Conservation (phyloP, 306 rosid species). For the Mimosa bimucronata region DNA sequence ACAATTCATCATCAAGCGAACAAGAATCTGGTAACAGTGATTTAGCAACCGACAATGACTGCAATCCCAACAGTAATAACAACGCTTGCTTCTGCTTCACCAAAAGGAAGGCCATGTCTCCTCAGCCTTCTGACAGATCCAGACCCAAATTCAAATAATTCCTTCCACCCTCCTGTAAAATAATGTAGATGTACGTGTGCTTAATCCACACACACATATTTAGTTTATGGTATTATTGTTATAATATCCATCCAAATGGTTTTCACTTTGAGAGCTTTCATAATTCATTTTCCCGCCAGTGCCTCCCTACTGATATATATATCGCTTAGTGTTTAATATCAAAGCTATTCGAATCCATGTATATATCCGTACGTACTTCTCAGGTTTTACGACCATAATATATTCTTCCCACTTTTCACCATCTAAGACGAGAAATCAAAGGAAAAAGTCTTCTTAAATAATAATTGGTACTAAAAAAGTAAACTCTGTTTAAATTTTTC, state of each 20-base stretch:
- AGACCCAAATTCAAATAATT: constrained; percentile 61
- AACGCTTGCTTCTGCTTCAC: constrained; percentile 32
- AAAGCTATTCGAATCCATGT: no score
- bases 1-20: constrained; percentile 24
- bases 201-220: neutral
- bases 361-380: no score
- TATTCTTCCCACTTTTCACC: no score
- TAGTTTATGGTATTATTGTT: constrained; percentile 18
- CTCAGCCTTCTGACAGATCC: constrained; percentile 66
- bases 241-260: constrained; percentile 3
- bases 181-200: neutral
- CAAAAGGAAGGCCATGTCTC: constrained; percentile 67
- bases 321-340: no score
- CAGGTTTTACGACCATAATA: no score
- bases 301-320: no score
- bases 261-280: constrained; percentile 29
- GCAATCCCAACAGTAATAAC: constrained; percentile 21
- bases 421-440: no score
- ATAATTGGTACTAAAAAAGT: no score
- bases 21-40: constrained; percentile 34
- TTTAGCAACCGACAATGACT: constrained; percentile 32
- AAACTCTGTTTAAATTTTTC: no score
- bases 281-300: neutral
- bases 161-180: constrained; percentile 7
- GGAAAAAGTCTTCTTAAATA: no score